These are phyloP conservation scores for Penicillium aurantiogriseum DNA, from an alignment of 2,329 filamentous ascomycete genomes.

Conservation along the genomic window DNA sequence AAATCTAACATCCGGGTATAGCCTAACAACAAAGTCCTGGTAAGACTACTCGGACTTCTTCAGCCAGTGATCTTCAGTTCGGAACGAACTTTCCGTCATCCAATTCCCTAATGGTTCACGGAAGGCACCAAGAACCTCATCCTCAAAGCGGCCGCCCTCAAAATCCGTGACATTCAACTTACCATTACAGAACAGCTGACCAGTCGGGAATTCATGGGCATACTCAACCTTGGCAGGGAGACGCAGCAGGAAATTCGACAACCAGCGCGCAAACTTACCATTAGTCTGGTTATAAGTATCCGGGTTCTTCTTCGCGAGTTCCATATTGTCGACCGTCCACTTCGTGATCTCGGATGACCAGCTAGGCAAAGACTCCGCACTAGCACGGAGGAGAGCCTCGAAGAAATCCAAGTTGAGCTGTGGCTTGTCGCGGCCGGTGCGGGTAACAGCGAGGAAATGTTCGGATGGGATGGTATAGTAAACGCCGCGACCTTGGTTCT, in stretches of 20 bases:
- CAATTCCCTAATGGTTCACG: conserved; percentile 21
- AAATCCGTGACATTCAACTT: conserved; percentile 19
- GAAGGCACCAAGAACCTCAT: conserved; percentile 26
- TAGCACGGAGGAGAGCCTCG: conserved; percentile 37
- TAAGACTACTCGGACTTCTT: neutral
- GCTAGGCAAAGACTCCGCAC: conserved; percentile 39
- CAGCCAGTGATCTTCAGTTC: conserved; percentile 14
- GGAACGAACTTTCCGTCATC: conserved; percentile 25
- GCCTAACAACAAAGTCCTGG: neutral
- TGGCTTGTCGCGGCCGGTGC: conserved; percentile 21
- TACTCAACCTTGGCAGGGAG: conserved; percentile 28
- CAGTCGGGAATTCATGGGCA: conserved; percentile 11
- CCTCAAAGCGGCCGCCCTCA: conserved; percentile 25
- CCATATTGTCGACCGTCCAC: conserved; percentile 34
- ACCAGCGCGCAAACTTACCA: conserved; percentile 33
- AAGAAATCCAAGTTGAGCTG: conserved; percentile 28
- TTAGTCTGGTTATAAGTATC: conserved; percentile 9
- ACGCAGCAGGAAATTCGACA: conserved; percentile 36
- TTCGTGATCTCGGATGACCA: conserved; percentile 37
- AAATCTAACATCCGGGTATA: conserved; percentile 7
- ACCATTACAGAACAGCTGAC: conserved; percentile 29
- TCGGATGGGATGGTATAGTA: conserved; percentile 33
- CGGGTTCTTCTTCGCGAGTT: conserved; percentile 1
- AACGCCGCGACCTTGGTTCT: neutral
- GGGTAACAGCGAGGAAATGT: conserved; percentile 36